Evolutionary conservation across 306 rosid species (phyloP), one percentile per base, ranked within the genome.

Genomic region (Sesbania bispinosa): DNA sequence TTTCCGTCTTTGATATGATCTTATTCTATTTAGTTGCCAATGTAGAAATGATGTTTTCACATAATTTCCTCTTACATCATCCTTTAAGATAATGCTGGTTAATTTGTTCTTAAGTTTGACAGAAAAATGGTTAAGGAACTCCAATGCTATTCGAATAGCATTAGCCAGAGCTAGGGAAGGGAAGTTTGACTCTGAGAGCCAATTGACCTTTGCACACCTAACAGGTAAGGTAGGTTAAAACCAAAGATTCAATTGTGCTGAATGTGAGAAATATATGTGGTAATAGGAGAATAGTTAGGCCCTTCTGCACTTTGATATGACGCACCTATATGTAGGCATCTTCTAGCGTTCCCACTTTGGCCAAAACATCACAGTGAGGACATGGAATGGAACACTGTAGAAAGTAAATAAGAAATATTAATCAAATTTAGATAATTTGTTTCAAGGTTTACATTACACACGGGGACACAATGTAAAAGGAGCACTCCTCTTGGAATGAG

Each of bases 221-320:
- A 61, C 53, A 51, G 48, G 72, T 53, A 20, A 71, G 81, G 67
- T 73, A 62, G n/a, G n/a, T n/a, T n/a, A n/a, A 62, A 66, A 59
- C 38, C 61, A 58, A 67, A 79, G 58, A 52, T 66, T 50, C 66
- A 63, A 48, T 53, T 69, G 58, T 51, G 27, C 76, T 67, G 81
- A 76, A 68, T 58, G n/a, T 6, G 69, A 74, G 82, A 74, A 71
- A 72, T 51, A 33, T 53, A 81, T n/a, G n/a, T n/a, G n/a, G n/a
- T n/a, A n/a, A n/a, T n/a, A 74, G 41, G 39, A 13, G 39, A 26
- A 62, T 41, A 82, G 83, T 88, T 88, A 65, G 96, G 91, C 71
- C 71, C 47, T 79, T 61, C 1, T 20, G 79, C 93, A 90, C 88
- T 64, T 33, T 33, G 29, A n/a, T n/a, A 68, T 23, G 19, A 71